Evolutionary conservation across 2,329 filamentous ascomycete genomes (phyloP).

Genomic region (Trichoderma atrobrunneum): DNA sequence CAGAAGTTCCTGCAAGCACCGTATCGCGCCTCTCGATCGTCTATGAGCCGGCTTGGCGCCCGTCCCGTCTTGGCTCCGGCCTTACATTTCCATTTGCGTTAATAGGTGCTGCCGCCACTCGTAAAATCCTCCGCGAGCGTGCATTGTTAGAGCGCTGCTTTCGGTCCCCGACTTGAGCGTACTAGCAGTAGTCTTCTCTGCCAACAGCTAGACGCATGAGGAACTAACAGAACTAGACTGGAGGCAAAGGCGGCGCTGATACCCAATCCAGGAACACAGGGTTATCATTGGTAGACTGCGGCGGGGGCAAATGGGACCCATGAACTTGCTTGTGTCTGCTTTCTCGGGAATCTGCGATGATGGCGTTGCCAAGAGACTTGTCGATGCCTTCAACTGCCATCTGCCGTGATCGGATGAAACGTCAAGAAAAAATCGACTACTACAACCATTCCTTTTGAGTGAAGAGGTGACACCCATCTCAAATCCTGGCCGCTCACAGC

Average conservation of each 20-base stretch:
- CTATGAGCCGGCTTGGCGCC: slow-evolving; percentile 8
- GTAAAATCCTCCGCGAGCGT: not conserved
- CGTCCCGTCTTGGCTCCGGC: slow-evolving; percentile 14
- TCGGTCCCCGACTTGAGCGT: not conserved
- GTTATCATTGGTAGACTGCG: not conserved
- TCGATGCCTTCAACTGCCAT: slow-evolving; percentile 9
- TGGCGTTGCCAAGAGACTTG: slow-evolving; percentile 13
- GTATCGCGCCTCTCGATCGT: not conserved
- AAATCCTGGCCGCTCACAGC: not conserved
- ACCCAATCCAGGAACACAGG: slow-evolving; percentile 5
- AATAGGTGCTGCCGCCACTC: not conserved
- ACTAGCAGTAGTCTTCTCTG: not conserved
- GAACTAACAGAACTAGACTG: not conserved
- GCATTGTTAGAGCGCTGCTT: not conserved
- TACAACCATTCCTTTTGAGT: not conserved
- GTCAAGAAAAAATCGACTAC: not conserved
- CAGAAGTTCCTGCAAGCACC: slow-evolving; percentile 15
- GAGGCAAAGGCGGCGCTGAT: not conserved
- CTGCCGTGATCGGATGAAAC: slow-evolving; percentile 13
- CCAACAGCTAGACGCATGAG: not conserved
- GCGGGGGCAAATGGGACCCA: not conserved
- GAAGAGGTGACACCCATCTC: not conserved
- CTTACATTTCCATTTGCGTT: not conserved
- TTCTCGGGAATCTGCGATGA: slow-evolving; percentile 13
- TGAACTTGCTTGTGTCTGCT: not conserved